These are phyloP conservation scores for Escovopsis weberi DNA, from an alignment of 2,329 filamentous ascomycete genomes.

Conservation along the genomic window DNA sequence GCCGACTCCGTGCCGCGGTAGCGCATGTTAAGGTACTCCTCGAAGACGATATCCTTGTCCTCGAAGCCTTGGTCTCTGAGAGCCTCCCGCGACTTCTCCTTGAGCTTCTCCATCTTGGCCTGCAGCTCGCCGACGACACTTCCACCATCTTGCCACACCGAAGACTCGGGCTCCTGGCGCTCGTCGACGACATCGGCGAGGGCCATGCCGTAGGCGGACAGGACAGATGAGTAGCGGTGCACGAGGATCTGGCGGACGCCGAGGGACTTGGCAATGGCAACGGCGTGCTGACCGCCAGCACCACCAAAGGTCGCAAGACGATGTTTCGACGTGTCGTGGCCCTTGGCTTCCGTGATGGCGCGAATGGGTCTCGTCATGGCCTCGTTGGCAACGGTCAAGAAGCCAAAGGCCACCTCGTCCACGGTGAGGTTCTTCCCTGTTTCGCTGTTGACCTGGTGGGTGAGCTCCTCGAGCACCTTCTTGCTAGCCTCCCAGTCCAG, in stretches of 20 bases:
- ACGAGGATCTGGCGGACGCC: constrained; percentile 77
- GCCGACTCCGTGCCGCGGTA: constrained; percentile 85
- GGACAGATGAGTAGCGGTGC: constrained; percentile 74
- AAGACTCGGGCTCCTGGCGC: constrained; percentile 61
- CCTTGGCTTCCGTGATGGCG: constrained; percentile 81
- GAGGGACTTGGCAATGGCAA: constrained; percentile 75
- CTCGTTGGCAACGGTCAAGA: constrained; percentile 81
- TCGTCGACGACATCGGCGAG: constrained; percentile 88
- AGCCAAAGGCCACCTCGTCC: constrained; percentile 81
- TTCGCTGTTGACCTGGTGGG: constrained; percentile 65
- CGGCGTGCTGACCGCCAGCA: constrained; percentile 80
- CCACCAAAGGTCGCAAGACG: constrained; percentile 86
- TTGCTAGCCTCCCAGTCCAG: constrained; percentile 64
- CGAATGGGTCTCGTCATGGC: constrained; percentile 84
- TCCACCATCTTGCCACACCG: constrained; percentile 44
- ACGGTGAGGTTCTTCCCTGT: constrained; percentile 55
- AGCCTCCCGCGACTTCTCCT: constrained; percentile 53
- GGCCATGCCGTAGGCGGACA: constrained; percentile 88
- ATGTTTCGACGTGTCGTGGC: constrained; percentile 81
- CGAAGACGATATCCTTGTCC: constrained; percentile 61
- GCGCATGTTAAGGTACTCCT: constrained; percentile 88
- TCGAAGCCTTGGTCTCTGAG: constrained; percentile 68
- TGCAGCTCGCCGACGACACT: constrained; percentile 48
- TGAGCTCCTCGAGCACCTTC: constrained; percentile 59
- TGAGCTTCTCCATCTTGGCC: constrained; percentile 64